Evolutionary conservation across 805 yeast species (phyloP).

Genomic region (Hanseniaspora valbyensis): DNA sequence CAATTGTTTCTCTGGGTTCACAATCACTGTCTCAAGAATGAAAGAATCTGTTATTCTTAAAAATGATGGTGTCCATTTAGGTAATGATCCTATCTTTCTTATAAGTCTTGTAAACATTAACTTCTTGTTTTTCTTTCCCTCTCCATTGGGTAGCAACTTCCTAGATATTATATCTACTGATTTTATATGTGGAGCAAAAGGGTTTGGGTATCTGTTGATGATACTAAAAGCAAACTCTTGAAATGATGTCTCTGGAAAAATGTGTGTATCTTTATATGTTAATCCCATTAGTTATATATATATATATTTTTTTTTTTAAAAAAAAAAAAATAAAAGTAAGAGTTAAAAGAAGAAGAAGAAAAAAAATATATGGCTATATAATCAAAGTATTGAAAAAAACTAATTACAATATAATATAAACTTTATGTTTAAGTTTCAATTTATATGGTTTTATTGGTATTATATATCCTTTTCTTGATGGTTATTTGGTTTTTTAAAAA

Average conservation of each 20-base stretch:
- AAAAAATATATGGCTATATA: too few species aligned
- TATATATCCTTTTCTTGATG: too few species aligned
- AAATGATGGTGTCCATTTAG: conserved; percentile 46
- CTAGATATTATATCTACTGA: conserved; percentile 53
- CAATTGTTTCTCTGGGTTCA: conserved; percentile 4
- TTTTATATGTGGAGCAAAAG: conserved; percentile 73
- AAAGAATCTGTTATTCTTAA: conserved; percentile 13
- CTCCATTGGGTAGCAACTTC: background rate
- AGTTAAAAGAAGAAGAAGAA: background rate
- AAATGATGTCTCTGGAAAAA: conserved; percentile 49
- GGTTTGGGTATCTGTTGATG: conserved; percentile 61
- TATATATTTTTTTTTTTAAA: background rate
- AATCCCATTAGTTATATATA: background rate
- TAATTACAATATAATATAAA: too few species aligned
- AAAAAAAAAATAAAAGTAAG: conserved; percentile 2
- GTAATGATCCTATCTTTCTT: conserved; percentile 68
- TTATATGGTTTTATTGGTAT: too few species aligned
- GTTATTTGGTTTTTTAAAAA: too few species aligned
- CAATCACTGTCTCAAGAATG: conserved; percentile 6
- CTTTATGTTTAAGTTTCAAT: too few species aligned
- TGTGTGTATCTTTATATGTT: conserved; percentile 40
- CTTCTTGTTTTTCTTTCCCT: conserved; percentile 38
- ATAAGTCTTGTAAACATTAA: conserved; percentile 61
- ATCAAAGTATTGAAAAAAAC: too few species aligned
- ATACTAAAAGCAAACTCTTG: conserved; percentile 65